Conservation (phyloP, 2,329 filamentous ascomycete genomes). For the Botrytis galanthina region DNA sequence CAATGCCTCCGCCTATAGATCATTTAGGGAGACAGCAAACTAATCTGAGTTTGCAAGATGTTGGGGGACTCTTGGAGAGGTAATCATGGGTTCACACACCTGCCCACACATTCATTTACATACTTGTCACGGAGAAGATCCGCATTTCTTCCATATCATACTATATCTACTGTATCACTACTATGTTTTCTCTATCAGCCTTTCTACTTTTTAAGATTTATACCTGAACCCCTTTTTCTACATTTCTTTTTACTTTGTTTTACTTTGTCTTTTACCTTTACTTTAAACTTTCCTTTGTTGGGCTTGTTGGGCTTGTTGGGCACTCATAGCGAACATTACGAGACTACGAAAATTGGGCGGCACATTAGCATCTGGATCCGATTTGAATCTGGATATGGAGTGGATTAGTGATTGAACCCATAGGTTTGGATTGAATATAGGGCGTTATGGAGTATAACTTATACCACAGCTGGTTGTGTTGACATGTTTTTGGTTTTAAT, state of each 20-base stretch:
- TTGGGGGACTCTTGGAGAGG: background rate
- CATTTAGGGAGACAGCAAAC: background rate
- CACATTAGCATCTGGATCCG: background rate
- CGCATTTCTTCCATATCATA: background rate
- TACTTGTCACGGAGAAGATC: background rate
- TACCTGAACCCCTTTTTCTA: background rate
- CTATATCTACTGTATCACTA: background rate
- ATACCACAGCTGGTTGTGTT: slow-evolving; percentile 2
- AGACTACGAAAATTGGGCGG: background rate
- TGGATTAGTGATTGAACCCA: background rate
- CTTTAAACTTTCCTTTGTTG: background rate
- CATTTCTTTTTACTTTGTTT: background rate
- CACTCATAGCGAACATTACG: background rate
- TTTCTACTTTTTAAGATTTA: background rate
- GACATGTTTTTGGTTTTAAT: background rate
- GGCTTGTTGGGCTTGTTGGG: background rate
- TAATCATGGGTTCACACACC: background rate
- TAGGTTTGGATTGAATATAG: background rate
- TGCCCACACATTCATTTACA: background rate
- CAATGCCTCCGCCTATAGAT: background rate
- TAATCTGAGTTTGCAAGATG: slow-evolving; percentile 4
- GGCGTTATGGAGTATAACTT: background rate
- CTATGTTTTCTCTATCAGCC: background rate
- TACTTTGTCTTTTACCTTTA: background rate
- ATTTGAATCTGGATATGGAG: background rate